phyloP scores from a whole-genome alignment of 2,329 filamentous ascomycete genomes.

The Colletotrichum australisinense region DNA sequence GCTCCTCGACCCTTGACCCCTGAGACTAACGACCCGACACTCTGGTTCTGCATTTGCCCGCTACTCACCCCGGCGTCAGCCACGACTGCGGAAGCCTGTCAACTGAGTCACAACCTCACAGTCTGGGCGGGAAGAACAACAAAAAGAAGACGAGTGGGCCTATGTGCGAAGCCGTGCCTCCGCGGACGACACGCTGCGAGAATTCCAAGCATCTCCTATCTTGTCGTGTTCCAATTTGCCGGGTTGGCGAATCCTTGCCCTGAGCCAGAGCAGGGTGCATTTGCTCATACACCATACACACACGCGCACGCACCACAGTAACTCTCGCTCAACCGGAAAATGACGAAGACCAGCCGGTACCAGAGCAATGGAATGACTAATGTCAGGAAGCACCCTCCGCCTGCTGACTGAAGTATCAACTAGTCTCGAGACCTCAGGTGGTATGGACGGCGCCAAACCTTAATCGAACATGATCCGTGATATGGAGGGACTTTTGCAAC shows the following conservation, averaged over 20 bases:
- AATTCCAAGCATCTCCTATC: constrained; percentile 8
- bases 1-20: constrained; percentile 34
- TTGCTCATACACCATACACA: not conserved
- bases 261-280: not conserved
- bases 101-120: constrained; percentile 23
- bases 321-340: not conserved
- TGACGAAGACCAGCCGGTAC: constrained; percentile 3
- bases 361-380: constrained; percentile 14
- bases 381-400: not conserved
- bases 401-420: not conserved
- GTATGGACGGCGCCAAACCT: constrained; percentile 31
- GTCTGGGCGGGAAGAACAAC: constrained; percentile 16
- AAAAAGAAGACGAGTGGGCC: constrained; percentile 9
- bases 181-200: not conserved
- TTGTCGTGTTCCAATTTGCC: constrained; percentile 16
- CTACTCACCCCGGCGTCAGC: constrained; percentile 25
- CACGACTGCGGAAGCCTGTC: constrained; percentile 19
- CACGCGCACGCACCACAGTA: not conserved
- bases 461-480: constrained; percentile 29
- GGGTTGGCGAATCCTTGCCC: not conserved
- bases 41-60: constrained; percentile 27
- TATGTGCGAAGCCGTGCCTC: constrained; percentile 4
- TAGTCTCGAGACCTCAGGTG: constrained; percentile 17
- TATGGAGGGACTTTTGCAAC: constrained; percentile 21
- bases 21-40: constrained; percentile 30